Percentiles rank a stretch among this genome's conserved stretches.
Evolutionary conservation across 2,329 filamentous ascomycete species (phyloP).

Genomic region (Aspergillus puulaauensis): DNA sequence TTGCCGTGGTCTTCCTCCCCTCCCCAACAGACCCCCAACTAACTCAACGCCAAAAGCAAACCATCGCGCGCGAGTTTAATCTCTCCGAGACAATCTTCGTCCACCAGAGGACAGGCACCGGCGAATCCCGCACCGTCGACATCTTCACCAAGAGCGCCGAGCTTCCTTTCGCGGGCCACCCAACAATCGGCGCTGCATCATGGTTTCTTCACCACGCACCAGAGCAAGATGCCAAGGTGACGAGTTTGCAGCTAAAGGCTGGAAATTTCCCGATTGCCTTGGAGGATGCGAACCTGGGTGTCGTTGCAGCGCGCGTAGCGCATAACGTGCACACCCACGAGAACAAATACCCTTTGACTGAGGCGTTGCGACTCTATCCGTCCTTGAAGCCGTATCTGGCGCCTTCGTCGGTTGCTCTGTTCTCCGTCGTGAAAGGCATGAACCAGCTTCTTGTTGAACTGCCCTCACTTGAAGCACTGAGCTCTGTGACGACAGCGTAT

Average conservation of each 20-base stretch:
- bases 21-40: slow-evolving; percentile 25
- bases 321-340: slow-evolving; percentile 38
- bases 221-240: slow-evolving; percentile 20
- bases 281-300: slow-evolving; percentile 6
- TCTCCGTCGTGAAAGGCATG: slow-evolving; percentile 44
- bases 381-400: slow-evolving; percentile 22
- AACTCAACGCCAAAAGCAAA: slow-evolving; percentile 53
- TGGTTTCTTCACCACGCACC: slow-evolving; percentile 36
- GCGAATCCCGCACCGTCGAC: slow-evolving; percentile 40
- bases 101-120: slow-evolving; percentile 28
- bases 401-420: slow-evolving; percentile 24
- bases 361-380: slow-evolving; percentile 28
- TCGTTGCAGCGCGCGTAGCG: slow-evolving; percentile 33
- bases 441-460: slow-evolving; percentile 65
- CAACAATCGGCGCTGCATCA: slow-evolving; percentile 56
- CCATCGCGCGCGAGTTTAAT: slow-evolving; percentile 58
- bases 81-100: slow-evolving; percentile 59
- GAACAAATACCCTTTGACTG: slow-evolving; percentile 22
- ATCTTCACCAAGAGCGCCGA: slow-evolving; percentile 55
- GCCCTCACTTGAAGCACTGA: slow-evolving; percentile 59
- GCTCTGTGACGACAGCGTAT: slow-evolving; percentile 26
- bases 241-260: slow-evolving; percentile 54
- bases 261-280: slow-evolving; percentile 54
- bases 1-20: slow-evolving; percentile 54
- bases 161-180: slow-evolving; percentile 59